A percentile compares a stretch with the other conserved stretches of the same genome.
phyloP scores from a whole-genome alignment of 192 early-diverging fungal species.

The Backusella tarrabulga region DNA sequence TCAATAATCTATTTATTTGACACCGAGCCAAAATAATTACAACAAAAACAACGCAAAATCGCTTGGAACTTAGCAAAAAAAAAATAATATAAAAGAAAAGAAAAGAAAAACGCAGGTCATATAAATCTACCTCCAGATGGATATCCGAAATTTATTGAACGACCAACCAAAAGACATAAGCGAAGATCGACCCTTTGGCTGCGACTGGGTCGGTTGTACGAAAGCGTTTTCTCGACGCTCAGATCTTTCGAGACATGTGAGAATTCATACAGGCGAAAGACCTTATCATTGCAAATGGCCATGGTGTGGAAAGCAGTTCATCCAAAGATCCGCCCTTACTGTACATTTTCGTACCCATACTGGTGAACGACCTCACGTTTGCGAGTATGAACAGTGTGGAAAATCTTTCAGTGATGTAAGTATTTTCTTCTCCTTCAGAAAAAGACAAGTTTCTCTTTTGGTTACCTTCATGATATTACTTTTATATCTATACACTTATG shows the following conservation, averaged over 20 bases:
- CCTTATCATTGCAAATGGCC: slow-evolving; percentile 64
- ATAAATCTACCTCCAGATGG: neutral
- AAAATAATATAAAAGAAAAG: neutral
- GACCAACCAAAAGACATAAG: neutral
- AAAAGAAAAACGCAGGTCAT: neutral
- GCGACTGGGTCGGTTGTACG: slow-evolving; percentile 58
- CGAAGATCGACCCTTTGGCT: slow-evolving; percentile 44
- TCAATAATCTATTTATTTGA: neutral
- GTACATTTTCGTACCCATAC: slow-evolving; percentile 74
- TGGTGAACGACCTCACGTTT: slow-evolving; percentile 65
- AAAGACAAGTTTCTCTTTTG: neutral
- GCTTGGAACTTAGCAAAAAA: neutral
- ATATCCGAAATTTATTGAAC: slow-evolving; percentile 21
- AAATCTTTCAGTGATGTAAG: slow-evolving; percentile 69
- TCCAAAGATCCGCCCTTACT: slow-evolving; percentile 76
- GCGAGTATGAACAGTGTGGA: slow-evolving; percentile 61
- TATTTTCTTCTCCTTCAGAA: neutral
- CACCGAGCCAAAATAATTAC: neutral
- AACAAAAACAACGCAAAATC: neutral
- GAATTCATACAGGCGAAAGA: slow-evolving; percentile 74
- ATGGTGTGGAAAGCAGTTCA: slow-evolving; percentile 72
- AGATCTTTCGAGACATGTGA: slow-evolving; percentile 67
- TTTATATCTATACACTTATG: neutral
- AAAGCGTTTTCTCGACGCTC: slow-evolving; percentile 70
- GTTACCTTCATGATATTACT: neutral